Evolutionary conservation across 108 stramenopile species (phyloP).

Genomic region (Aureococcus anophagefferens): DNA sequence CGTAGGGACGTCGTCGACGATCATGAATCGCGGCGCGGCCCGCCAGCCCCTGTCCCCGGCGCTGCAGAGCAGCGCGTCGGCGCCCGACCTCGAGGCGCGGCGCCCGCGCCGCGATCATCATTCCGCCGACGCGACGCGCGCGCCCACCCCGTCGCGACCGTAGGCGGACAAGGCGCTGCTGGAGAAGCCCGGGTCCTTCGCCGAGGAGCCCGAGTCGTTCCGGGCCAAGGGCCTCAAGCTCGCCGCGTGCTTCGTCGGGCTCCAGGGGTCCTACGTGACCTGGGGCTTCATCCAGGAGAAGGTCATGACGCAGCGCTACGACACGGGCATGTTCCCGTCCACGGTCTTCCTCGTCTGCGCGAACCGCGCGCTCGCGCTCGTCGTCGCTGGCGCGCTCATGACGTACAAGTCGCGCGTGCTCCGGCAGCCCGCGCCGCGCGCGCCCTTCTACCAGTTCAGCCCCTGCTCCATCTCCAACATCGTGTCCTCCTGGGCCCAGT

Average conservation of each 20-base stretch:
- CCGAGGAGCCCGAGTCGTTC: no score
- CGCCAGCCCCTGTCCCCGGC: no score
- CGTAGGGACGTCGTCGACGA: no score
- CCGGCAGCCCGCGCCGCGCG: neutral
- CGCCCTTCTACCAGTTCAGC: constrained; percentile 68
- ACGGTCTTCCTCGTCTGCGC: constrained; percentile 93
- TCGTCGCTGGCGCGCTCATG: constrained; percentile 49
- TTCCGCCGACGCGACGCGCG: no score
- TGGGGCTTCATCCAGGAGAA: constrained; percentile 98
- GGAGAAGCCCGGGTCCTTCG: no score
- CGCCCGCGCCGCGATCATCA: no score
- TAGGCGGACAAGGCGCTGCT: no score
- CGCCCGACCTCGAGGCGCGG: no score
- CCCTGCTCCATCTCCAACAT: constrained; percentile 93
- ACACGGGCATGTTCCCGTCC: constrained; percentile 70
- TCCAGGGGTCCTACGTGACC: constrained; percentile 72
- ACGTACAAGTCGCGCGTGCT: neutral
- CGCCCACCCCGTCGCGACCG: no score
- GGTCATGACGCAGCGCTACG: constrained; percentile 73
- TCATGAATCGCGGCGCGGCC: no score
- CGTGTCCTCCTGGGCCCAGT: constrained; percentile 86
- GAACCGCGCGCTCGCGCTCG: constrained; percentile 84
- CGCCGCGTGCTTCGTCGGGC: constrained; percentile 55
- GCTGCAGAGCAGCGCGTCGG: no score
- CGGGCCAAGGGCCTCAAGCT: constrained; percentile 26